A percentile compares a stretch with the other conserved stretches of the same genome.
These are phyloP conservation scores for Nemania sp. DNA, from an alignment of 2,329 filamentous ascomycete species.

Conservation along the genomic window DNA sequence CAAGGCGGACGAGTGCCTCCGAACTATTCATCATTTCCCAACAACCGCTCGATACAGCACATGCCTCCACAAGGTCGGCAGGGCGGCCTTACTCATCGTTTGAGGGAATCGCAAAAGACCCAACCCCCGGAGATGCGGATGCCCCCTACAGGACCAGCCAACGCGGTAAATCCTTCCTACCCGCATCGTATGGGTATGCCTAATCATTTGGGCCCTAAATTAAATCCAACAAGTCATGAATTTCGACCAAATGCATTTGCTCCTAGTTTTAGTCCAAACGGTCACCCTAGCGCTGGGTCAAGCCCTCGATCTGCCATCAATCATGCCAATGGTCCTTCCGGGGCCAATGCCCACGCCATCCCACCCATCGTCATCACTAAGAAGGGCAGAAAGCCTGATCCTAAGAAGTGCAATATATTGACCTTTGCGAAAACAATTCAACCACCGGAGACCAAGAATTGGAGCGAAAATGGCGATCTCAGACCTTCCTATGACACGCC, in stretches of 20 bases:
- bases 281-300: slow-evolving; percentile 66
- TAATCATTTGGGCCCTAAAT: slow-evolving; percentile 56
- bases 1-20: slow-evolving; percentile 55
- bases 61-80: slow-evolving; percentile 46
- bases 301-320: slow-evolving; percentile 70
- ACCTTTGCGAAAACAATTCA: slow-evolving; percentile 57
- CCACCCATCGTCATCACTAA: slow-evolving; percentile 62
- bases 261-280: slow-evolving; percentile 75
- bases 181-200: slow-evolving; percentile 57
- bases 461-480: slow-evolving; percentile 78
- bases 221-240: slow-evolving; percentile 71
- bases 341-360: slow-evolving; percentile 34
- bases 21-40: slow-evolving; percentile 52
- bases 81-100: slow-evolving; percentile 53
- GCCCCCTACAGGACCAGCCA: slow-evolving; percentile 74
- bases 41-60: slow-evolving; percentile 51
- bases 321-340: slow-evolving; percentile 44
- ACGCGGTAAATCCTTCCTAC: slow-evolving; percentile 56
- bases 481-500: slow-evolving; percentile 81
- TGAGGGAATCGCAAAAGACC: slow-evolving; percentile 58
- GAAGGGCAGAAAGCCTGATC: slow-evolving; percentile 71
- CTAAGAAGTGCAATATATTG: slow-evolving; percentile 67
- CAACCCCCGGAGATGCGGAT: slow-evolving; percentile 63
- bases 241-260: slow-evolving; percentile 87
- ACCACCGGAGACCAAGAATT: slow-evolving; percentile 61